Percentiles rank a stretch among this genome's conserved stretches.
These are phyloP conservation scores for Zygnema cylindricum DNA, from an alignment of 139 green algal species.

Conservation along the genomic window DNA sequence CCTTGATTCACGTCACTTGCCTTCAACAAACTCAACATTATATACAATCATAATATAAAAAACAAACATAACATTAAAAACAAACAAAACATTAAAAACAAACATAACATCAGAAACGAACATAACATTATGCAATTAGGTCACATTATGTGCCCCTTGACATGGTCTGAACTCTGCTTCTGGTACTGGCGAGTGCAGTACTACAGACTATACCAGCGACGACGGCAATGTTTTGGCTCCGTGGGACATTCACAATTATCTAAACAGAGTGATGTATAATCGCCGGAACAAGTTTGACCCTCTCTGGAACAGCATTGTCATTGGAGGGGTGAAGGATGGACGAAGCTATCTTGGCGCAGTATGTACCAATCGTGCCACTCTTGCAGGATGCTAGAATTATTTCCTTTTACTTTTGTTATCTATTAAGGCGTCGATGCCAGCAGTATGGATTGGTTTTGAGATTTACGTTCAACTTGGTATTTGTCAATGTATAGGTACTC, in stretches of 20 bases:
- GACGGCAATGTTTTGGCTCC: constrained; percentile 83
- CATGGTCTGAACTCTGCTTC: constrained; percentile 20
- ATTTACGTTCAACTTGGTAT: background rate
- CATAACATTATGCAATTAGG: background rate
- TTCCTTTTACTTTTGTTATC: too few species aligned
- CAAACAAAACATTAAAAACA: too few species aligned
- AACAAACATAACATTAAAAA: too few species aligned
- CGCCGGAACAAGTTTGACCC: constrained; percentile 70
- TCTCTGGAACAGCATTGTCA: constrained; percentile 95
- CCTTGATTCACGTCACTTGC: too few species aligned
- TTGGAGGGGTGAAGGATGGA: constrained; percentile 79
- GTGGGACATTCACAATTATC: constrained; percentile 85
- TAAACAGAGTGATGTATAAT: constrained; percentile 97
- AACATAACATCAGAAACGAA: background rate
- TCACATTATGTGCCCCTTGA: background rate
- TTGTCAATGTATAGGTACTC: background rate
- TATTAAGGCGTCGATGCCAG: too few species aligned
- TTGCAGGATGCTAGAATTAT: too few species aligned
- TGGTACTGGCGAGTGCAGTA: constrained; percentile 60
- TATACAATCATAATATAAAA: too few species aligned
- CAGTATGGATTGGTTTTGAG: too few species aligned
- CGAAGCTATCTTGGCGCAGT: constrained; percentile 54
- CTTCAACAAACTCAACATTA: too few species aligned
- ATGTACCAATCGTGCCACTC: background rate
- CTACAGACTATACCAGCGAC: constrained; percentile 87